phyloP scores from a whole-genome alignment of 345 rosid species.

The Iberis pinnata region DNA sequence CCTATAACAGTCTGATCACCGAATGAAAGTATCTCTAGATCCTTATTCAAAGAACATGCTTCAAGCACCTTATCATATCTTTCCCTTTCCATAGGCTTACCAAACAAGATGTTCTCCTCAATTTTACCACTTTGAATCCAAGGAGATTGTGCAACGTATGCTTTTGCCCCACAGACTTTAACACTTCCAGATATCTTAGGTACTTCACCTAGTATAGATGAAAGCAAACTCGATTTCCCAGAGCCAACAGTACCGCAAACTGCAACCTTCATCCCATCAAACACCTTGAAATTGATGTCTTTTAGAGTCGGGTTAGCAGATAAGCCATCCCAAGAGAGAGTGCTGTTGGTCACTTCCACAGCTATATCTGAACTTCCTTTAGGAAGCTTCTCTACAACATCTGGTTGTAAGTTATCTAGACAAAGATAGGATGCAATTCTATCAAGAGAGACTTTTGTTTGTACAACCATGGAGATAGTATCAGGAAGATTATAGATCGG shows the following conservation, averaged over 20 bases:
- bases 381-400: conserved; percentile 43
- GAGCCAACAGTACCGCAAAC: conserved; percentile 79
- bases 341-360: conserved; percentile 43
- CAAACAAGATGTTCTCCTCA: conserved; percentile 78
- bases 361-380: conserved; percentile 38
- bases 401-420: conserved; percentile 46
- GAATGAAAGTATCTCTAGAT: conserved; percentile 58
- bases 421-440: conserved; percentile 54
- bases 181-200: conserved; percentile 56
- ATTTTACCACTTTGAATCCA: conserved; percentile 88
- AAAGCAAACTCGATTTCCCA: conserved; percentile 70
- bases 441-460: conserved; percentile 64
- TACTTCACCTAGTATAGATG: conserved; percentile 63
- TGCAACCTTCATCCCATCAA: conserved; percentile 59
- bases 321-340: conserved; percentile 53
- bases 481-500: conserved; percentile 60
- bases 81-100: conserved; percentile 60
- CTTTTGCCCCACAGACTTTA: conserved; percentile 59
- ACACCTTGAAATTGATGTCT: conserved; percentile 44
- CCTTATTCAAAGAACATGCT: conserved; percentile 63
- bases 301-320: conserved; percentile 42
- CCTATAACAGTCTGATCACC: conserved; percentile 85
- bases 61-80: conserved; percentile 54
- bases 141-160: conserved; percentile 76
- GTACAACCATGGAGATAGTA: conserved; percentile 52